These are phyloP conservation scores for Candida arabinofermentans DNA, from an alignment of 805 yeast genomes.

Conservation along the genomic window DNA sequence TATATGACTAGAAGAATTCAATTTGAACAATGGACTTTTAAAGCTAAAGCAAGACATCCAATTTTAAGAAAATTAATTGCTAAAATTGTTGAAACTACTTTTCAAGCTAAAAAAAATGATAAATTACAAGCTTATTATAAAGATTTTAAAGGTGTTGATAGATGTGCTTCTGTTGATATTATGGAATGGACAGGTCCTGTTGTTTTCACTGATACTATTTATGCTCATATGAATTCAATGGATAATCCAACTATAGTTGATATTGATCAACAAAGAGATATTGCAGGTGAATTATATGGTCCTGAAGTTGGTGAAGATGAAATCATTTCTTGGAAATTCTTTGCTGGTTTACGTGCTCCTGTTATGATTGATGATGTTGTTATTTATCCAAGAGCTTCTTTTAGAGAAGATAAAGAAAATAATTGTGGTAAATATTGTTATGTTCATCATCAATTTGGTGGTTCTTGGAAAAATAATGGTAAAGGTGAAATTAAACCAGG, in stretches of 20 bases:
- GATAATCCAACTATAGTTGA: constrained; percentile 32
- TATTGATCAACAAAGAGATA: constrained; percentile 29
- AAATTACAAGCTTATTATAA: constrained; percentile 33
- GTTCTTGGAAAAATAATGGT: constrained; percentile 34
- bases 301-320: constrained; percentile 25
- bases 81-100: constrained; percentile 47
- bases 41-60: constrained; percentile 60
- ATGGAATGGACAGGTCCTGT: constrained; percentile 81
- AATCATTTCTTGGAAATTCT: constrained; percentile 31
- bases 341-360: constrained; percentile 31
- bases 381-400: constrained; percentile 30
- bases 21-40: constrained; percentile 60
- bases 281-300: constrained; percentile 29
- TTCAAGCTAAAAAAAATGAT: constrained; percentile 34
- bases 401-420: constrained; percentile 32
- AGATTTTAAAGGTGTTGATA: constrained; percentile 35
- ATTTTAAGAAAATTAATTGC: constrained; percentile 51
- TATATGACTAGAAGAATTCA: constrained; percentile 51
- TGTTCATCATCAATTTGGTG: constrained; percentile 33
- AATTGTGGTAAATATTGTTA: constrained; percentile 34
- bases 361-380: constrained; percentile 33
- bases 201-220: constrained; percentile 69
- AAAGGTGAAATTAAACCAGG: constrained; percentile 33
- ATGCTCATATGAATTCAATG: constrained; percentile 54
- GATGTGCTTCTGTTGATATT: constrained; percentile 42